Percentiles rank a stretch among this genome's conserved stretches.
phyloP scores from a whole-genome alignment of 257 asterid species.

The Gynochthodes officinalis region DNA sequence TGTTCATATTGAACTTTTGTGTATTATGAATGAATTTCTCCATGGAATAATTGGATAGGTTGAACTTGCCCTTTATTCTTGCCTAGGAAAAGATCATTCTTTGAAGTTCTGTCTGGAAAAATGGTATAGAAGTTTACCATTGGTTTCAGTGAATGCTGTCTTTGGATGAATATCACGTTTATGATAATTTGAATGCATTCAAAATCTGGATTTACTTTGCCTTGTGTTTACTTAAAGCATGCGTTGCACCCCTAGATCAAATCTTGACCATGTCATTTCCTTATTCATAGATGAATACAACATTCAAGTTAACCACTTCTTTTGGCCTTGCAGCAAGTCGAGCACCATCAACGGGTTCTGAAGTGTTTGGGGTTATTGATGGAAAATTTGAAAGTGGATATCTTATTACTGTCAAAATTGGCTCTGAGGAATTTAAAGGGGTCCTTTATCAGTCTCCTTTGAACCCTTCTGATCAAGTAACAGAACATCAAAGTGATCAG shows the following conservation, averaged over 20 bases:
- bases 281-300: not conserved
- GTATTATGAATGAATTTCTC: no score
- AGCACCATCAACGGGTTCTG: constrained; percentile 12
- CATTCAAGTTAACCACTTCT: not conserved
- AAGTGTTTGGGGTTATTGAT: constrained; percentile 69
- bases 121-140: not conserved
- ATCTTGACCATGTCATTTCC: not conserved
- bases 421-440: constrained; percentile 68
- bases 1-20: not conserved
- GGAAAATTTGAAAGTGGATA: constrained; percentile 90
- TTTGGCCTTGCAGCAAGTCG: constrained; percentile 2
- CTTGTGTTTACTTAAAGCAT: not conserved
- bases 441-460: constrained; percentile 64
- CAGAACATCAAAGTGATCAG: constrained; percentile 17
- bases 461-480: constrained; percentile 15
- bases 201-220: not conserved
- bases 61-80: no score
- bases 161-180: not conserved
- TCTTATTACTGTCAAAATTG: constrained; percentile 67
- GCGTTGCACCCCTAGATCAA: no score
- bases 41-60: no score
- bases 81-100: not conserved
- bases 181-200: not conserved
- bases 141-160: not conserved
- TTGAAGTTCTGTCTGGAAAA: not conserved